phyloP scores from a whole-genome alignment of 768 basidiomycete genomes.

The Pleurotus cornucopiae region DNA sequence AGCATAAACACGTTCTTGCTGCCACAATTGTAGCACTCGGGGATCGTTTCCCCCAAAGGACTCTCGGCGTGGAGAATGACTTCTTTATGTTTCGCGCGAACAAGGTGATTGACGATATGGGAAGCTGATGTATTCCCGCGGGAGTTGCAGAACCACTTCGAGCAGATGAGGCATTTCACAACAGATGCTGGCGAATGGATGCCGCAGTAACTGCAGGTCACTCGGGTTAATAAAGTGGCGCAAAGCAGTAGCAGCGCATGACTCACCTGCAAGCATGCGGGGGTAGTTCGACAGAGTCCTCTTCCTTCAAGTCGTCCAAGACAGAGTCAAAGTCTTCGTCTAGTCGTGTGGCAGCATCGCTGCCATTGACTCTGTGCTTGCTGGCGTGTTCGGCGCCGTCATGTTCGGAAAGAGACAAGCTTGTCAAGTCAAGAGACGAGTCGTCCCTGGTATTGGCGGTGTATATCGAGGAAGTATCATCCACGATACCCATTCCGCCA shows the following conservation, averaged over 20 bases:
- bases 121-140: slow-evolving; percentile 97
- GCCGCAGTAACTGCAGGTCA: slow-evolving; percentile 79
- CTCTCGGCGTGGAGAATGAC: slow-evolving; percentile 95
- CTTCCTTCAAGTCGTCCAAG: slow-evolving; percentile 86
- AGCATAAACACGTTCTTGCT: slow-evolving; percentile 99
- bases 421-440: slow-evolving; percentile 62
- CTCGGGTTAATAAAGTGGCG: slow-evolving; percentile 10
- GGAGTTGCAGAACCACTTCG: slow-evolving; percentile 99
- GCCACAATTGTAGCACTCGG: slow-evolving; percentile 99
- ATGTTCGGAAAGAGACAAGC: slow-evolving; percentile 66
- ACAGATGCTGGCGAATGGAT: slow-evolving; percentile 97
- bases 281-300: slow-evolving; percentile 72
- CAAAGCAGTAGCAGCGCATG: slow-evolving; percentile 7
- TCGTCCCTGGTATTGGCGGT: slow-evolving; percentile 64
- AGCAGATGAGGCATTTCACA: slow-evolving; percentile 89
- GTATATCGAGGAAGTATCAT: slow-evolving; percentile 80
- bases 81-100: slow-evolving; percentile 98
- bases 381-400: slow-evolving; percentile 34
- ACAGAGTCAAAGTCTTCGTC: slow-evolving; percentile 91
- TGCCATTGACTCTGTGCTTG: slow-evolving; percentile 20
- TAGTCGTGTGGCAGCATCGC: slow-evolving; percentile 26
- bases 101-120: slow-evolving; percentile 98
- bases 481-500: slow-evolving; percentile 64
- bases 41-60: slow-evolving; percentile 94
- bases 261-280: slow-evolving; percentile 93